These are phyloP conservation scores for Buxus sempervirens DNA, from an alignment of 164 flowering plant species.

Conservation along the genomic window DNA sequence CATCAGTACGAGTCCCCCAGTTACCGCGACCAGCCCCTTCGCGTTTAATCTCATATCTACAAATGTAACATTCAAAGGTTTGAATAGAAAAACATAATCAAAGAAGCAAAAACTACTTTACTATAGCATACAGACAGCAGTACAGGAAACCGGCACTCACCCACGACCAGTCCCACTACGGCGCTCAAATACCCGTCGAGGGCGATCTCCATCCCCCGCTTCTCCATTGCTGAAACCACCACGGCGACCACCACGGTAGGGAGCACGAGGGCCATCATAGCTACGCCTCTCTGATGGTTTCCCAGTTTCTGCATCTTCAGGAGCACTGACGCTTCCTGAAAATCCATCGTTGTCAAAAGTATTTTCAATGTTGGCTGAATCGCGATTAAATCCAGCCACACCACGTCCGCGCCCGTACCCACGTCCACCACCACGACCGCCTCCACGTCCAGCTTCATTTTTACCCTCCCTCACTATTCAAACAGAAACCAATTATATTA, in stretches of 20 bases:
- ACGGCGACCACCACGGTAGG: conserved; percentile 56
- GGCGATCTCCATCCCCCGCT: conserved; percentile 43
- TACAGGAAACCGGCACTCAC: conserved; percentile 21
- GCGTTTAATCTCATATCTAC: conserved; percentile 53
- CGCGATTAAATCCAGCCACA: conserved; percentile 39
- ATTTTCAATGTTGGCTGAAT: conserved; percentile 34
- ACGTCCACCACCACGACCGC: conserved; percentile 46
- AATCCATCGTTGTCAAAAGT: conserved; percentile 30
- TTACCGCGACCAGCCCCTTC: conserved; percentile 67
- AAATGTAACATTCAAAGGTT: conserved; percentile 1
- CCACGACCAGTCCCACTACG: conserved; percentile 69
- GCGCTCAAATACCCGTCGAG: conserved; percentile 53
- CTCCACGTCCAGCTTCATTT: conserved; percentile 50
- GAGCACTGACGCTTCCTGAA: conserved; percentile 28
- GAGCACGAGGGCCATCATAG: conserved; percentile 49
- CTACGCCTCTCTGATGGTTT: conserved; percentile 37
- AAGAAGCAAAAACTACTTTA: not conserved
- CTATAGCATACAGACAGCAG: not conserved
- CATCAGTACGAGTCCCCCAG: conserved; percentile 67
- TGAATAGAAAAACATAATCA: not conserved
- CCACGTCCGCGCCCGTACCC: conserved; percentile 30
- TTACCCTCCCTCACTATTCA: conserved; percentile 49
- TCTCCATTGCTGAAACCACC: conserved; percentile 57
- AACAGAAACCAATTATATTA: not conserved
- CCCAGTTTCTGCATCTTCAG: conserved; percentile 37